phyloP scores from a whole-genome alignment of 306 rosid species.

The Trifolium fragiferum region DNA sequence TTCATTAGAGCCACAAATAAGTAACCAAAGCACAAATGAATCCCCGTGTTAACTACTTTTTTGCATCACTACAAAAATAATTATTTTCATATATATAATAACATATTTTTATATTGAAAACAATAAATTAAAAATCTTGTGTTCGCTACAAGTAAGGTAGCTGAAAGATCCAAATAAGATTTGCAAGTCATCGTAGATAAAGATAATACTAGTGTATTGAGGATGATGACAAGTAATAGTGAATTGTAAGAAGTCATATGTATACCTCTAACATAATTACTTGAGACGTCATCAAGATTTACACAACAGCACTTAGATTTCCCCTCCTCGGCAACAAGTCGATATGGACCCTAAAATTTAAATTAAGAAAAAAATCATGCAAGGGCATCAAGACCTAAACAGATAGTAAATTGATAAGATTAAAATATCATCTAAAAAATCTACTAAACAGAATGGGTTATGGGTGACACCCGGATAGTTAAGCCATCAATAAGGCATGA shows the following conservation, averaged over 20 bases:
- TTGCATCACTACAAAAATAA: slow-evolving; percentile 10
- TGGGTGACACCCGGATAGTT: not conserved
- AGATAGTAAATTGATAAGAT: not conserved
- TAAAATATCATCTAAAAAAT: slow-evolving; percentile 13
- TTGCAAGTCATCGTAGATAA: slow-evolving; percentile 8
- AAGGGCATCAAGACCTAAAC: slow-evolving; percentile 16
- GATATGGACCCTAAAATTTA: slow-evolving; percentile 80
- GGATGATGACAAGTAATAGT: slow-evolving; percentile 18
- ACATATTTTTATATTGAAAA: slow-evolving; percentile 21
- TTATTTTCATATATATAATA: slow-evolving; percentile 11
- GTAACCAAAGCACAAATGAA: slow-evolving; percentile 33
- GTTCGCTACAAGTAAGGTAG: slow-evolving; percentile 17
- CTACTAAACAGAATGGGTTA: slow-evolving; percentile 5
- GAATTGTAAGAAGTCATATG: slow-evolving; percentile 30
- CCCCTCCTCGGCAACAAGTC: slow-evolving; percentile 98
- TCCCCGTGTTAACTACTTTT: not conserved
- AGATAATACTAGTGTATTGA: slow-evolving; percentile 14
- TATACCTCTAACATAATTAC: slow-evolving; percentile 83
- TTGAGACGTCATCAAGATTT: slow-evolving; percentile 92
- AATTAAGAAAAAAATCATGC: slow-evolving; percentile 3
- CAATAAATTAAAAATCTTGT: not conserved
- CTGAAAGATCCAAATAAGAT: slow-evolving; percentile 27
- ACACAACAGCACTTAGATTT: slow-evolving; percentile 97
- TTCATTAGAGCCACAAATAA: slow-evolving; percentile 22
- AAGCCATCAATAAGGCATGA: not conserved